Conservation (phyloP, 2,329 filamentous ascomycete species). For the Grosmannia penicillata region DNA sequence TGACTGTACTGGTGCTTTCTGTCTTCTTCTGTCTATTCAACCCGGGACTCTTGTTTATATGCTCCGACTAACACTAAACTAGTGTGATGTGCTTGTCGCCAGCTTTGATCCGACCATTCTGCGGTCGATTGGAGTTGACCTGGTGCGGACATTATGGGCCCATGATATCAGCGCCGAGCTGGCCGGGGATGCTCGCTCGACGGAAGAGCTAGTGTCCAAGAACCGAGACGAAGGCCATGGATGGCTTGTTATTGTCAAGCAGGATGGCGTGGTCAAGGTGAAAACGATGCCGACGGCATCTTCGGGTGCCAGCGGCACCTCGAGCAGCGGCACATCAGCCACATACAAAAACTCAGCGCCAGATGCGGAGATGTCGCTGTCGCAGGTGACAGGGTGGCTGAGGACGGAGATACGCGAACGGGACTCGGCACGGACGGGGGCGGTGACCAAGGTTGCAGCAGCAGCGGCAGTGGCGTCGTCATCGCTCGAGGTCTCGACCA, state of each 20-base stretch:
- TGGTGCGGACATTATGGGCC: constrained; percentile 67
- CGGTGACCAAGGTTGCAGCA: constrained; percentile 2
- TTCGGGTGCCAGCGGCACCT: neutral
- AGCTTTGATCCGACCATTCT: constrained; percentile 71
- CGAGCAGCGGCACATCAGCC: neutral
- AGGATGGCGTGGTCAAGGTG: constrained; percentile 57
- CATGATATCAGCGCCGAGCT: constrained; percentile 81
- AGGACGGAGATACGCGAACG: constrained; percentile 64
- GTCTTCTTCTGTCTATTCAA: neutral
- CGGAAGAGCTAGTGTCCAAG: constrained; percentile 64
- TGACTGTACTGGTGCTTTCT: no score
- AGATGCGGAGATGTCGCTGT: constrained; percentile 60
- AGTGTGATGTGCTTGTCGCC: constrained; percentile 82
- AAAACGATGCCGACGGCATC: constrained; percentile 44
- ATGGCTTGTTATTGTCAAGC: constrained; percentile 84
- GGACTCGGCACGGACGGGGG: constrained; percentile 10
- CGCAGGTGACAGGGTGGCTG: constrained; percentile 67
- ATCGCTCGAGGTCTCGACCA: constrained; percentile 10
- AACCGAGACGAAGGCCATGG: constrained; percentile 65
- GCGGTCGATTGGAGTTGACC: constrained; percentile 58
- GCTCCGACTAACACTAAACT: constrained; percentile 3
- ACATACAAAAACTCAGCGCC: constrained; percentile 48
- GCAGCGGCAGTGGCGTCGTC: constrained; percentile 12
- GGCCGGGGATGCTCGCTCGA: constrained; percentile 60
- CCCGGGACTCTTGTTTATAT: neutral